Conservation (phyloP, 1,139 yeast species). For the Spencermartinsiella ligniputridi region DNA sequence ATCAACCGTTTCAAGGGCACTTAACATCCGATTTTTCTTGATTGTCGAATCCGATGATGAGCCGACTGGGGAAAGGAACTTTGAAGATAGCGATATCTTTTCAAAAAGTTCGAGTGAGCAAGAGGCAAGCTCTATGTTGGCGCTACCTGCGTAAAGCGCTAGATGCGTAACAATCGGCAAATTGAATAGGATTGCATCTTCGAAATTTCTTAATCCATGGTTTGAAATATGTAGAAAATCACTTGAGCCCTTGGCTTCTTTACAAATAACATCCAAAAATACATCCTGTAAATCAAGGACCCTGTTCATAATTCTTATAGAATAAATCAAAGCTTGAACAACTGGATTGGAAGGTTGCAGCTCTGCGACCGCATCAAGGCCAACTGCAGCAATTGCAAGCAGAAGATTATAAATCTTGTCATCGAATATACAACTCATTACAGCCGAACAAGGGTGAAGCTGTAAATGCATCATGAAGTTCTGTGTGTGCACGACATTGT, state of each 20-base stretch:
- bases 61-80: conserved; percentile 40
- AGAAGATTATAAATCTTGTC: conserved; percentile 54
- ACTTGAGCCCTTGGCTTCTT: conserved; percentile 19
- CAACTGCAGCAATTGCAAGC: conserved; percentile 51
- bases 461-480: conserved; percentile 39
- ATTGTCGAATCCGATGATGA: conserved; percentile 39
- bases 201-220: conserved; percentile 60
- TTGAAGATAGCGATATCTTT: conserved; percentile 47
- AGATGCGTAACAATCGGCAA: conserved; percentile 65
- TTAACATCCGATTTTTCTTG: conserved; percentile 60
- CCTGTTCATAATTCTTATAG: conserved; percentile 44
- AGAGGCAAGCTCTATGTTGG: conserved; percentile 46
- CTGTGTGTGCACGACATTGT: conserved; percentile 43
- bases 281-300: conserved; percentile 51
- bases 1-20: conserved; percentile 67
- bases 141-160: conserved; percentile 64
- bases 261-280: conserved; percentile 27
- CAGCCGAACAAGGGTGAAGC: conserved; percentile 66
- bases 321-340: conserved; percentile 33
- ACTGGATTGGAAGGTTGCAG: conserved; percentile 35
- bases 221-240: conserved; percentile 33
- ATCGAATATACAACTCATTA: conserved; percentile 57
- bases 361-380: conserved; percentile 51
- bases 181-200: conserved; percentile 66
- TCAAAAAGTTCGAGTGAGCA: conserved; percentile 51